Conservation (phyloP, 106 monocot species). For the Triglochin maritima region DNA sequence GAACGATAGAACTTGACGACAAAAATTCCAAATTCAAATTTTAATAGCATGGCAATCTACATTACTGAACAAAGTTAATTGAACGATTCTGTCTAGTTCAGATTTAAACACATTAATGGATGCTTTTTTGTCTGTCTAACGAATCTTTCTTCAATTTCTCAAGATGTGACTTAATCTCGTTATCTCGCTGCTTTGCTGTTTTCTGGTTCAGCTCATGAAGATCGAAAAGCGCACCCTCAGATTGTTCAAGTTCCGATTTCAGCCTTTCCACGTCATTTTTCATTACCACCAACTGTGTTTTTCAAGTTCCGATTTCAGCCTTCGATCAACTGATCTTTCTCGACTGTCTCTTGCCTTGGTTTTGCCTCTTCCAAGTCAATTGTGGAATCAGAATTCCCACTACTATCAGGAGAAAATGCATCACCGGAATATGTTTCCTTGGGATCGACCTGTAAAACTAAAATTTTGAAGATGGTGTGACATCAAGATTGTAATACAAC, state of each 20-base stretch:
- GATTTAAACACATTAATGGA: constrained; percentile 16
- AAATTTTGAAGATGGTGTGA: no score
- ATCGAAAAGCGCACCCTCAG: constrained; percentile 13
- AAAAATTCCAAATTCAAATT: background rate
- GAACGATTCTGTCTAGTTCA: constrained; percentile 23
- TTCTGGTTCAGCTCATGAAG: constrained; percentile 18
- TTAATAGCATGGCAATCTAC: background rate
- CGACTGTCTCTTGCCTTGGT: constrained; percentile 9
- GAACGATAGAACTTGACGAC: background rate
- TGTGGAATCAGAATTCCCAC: background rate
- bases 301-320: no score
- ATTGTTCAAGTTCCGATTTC: constrained; percentile 17
- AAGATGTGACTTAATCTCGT: constrained; percentile 13
- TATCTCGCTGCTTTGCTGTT: constrained; percentile 9
- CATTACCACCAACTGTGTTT: constrained; percentile 11
- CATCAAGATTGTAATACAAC: no score
- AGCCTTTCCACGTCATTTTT: constrained; percentile 22
- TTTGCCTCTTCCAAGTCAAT: constrained; percentile 15
- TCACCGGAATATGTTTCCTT: background rate
- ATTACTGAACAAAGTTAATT: background rate
- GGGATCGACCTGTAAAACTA: background rate
- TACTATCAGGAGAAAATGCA: background rate
- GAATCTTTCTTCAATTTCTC: constrained; percentile 26
- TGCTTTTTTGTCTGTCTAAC: constrained; percentile 18
- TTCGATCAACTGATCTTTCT: constrained; percentile 23